phyloP scores from a whole-genome alignment of 164 flowering plant genomes.

The Magnolia officinalis region DNA sequence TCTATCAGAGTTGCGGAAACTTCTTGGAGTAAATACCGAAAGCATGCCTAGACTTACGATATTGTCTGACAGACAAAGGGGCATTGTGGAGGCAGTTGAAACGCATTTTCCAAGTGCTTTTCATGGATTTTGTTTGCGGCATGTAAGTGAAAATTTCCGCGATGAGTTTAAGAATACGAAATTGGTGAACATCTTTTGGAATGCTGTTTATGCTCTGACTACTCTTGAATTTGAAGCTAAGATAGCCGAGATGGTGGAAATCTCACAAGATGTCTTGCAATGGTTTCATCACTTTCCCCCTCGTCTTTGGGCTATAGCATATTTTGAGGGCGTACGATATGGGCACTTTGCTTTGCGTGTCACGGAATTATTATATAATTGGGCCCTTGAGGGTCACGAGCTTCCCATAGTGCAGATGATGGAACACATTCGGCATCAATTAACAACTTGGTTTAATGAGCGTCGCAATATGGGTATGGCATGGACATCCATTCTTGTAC shows the following conservation, averaged over 20 bases:
- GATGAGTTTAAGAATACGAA: slow-evolving; percentile 56
- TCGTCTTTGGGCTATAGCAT: slow-evolving; percentile 89
- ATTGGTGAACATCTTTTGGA: slow-evolving; percentile 87
- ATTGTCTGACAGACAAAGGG: slow-evolving; percentile 43
- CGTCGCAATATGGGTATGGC: slow-evolving; percentile 40
- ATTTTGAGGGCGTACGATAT: slow-evolving; percentile 91
- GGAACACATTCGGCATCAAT: slow-evolving; percentile 53
- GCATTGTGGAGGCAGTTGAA: slow-evolving; percentile 54
- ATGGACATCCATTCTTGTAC: slow-evolving; percentile 47
- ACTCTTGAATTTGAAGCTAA: slow-evolving; percentile 76
- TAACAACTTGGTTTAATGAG: slow-evolving; percentile 44
- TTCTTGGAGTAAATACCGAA: slow-evolving; percentile 87
- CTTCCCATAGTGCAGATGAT: slow-evolving; percentile 60
- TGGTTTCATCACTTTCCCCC: slow-evolving; percentile 85
- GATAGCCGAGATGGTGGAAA: slow-evolving; percentile 77
- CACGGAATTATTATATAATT: slow-evolving; percentile 49
- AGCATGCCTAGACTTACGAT: slow-evolving; percentile 55
- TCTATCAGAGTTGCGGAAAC: slow-evolving; percentile 60
- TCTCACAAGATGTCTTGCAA: slow-evolving; percentile 65
- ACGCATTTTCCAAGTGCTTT: slow-evolving; percentile 55
- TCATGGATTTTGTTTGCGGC: slow-evolving; percentile 58
- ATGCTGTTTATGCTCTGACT: slow-evolving; percentile 93
- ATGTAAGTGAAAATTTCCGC: slow-evolving; percentile 56
- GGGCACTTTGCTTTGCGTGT: slow-evolving; percentile 81
- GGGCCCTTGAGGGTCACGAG: slow-evolving; percentile 61